Conservation (phyloP, 352 stramenopile species). For the Phytophthora sojae region DNA sequence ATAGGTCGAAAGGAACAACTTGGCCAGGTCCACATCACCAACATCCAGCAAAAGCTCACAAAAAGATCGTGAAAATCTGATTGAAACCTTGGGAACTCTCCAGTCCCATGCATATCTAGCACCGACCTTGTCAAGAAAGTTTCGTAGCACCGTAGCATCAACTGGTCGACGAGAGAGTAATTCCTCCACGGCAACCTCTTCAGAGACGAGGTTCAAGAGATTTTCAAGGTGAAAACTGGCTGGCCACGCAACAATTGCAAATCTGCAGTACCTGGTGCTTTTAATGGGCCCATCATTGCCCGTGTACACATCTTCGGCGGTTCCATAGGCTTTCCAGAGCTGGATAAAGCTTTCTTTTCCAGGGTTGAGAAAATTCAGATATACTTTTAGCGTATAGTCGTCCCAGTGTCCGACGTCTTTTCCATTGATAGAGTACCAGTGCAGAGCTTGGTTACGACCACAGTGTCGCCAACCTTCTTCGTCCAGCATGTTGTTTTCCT, state of each 20-base stretch:
- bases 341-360: neutral
- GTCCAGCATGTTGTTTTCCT: neutral
- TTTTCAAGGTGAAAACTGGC: neutral
- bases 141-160: too few species aligned
- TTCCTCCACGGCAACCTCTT: too few species aligned
- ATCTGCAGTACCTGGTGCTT: neutral
- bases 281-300: neutral
- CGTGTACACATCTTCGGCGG: neutral
- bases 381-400: neutral
- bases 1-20: too few species aligned
- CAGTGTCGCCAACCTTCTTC: neutral
- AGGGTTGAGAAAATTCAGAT: neutral
- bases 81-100: too few species aligned
- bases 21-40: too few species aligned
- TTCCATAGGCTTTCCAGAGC: neutral
- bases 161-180: too few species aligned
- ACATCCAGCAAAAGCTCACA: too few species aligned
- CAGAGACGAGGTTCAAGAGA: neutral
- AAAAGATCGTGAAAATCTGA: too few species aligned
- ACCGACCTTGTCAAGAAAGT: too few species aligned
- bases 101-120: too few species aligned
- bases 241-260: neutral
- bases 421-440: neutral
- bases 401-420: neutral
- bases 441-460: neutral